Evolutionary conservation across 441 rosid genomes (phyloP), one percentile per base, ranked within the genome.

Genomic region (Croton laevigatus): DNA sequence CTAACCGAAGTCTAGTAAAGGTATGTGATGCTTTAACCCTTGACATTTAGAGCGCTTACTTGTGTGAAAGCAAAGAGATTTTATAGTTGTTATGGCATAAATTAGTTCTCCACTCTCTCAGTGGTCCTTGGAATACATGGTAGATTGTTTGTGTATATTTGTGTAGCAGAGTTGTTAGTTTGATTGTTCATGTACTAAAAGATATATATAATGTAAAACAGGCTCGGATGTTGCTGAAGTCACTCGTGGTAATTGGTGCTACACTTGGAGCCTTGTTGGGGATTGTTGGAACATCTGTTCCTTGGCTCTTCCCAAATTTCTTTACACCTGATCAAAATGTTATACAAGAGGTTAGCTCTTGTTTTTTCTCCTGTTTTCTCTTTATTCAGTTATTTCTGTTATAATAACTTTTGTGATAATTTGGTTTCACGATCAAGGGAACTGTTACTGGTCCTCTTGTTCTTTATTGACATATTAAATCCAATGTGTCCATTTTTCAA

Each of bases 181-280:
- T 57, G 38, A 40, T 52, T 48, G 34, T 58, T 63, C 46, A 9
- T 22, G 27, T 57, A 67, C 57, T 59, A 53, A 83, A 65, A 64
- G 4, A n/a, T 53, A 59, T 63, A 54, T 71, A 62, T 75, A 58
- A 61, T 62, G 48, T 69, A 49, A 63, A 79, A 81, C 82, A 90
- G 97, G 96, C 97, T 12, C 85, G 87, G 75, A 86, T 78, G 82
- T 81, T 90, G 82, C 89, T 89, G 11, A 89, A 92, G 79, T 92
- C 98, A n/a, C 89, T 94, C 44, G 73, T 91, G 81, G 83, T 88
- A 27, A 91, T 87, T 38, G 98, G 97, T 66, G 85, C 88, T 68
- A 81, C 84, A 11, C 82, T 86, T 62, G 98, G 99, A 73, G 53
- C 88, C 75, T 76, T 83, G 54, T 70, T 94, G 71, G 92, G 91